Conservation (phyloP, 805 yeast species). For the Yarrowia sp. region DNA sequence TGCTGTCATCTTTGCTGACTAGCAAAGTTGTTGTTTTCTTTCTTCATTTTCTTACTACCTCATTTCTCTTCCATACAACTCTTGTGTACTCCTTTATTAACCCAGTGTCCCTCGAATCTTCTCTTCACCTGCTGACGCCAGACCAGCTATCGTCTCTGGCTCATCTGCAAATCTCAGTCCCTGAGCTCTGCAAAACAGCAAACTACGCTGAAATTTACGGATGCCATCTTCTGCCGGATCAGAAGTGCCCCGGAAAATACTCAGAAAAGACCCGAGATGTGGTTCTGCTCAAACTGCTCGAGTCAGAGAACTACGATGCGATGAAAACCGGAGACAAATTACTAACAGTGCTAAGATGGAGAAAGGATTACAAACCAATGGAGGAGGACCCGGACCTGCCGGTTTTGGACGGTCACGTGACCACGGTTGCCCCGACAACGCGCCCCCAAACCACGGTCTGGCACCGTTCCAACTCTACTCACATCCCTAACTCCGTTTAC, state of each 20-base stretch:
- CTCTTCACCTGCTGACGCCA: slow-evolving; percentile 2
- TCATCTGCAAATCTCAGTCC: neutral
- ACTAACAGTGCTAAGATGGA: neutral
- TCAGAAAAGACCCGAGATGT: slow-evolving; percentile 1
- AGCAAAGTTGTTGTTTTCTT: neutral
- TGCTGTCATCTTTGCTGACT: too few species aligned
- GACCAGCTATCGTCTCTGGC: slow-evolving; percentile 1
- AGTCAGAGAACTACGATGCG: neutral
- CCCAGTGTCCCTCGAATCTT: slow-evolving; percentile 7
- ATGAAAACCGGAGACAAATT: neutral
- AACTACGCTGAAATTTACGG: slow-evolving; percentile 2
- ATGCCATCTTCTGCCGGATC: neutral
- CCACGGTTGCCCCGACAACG: neutral
- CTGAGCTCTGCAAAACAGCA: neutral
- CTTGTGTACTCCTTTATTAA: neutral
- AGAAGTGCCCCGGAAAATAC: neutral
- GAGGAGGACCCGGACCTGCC: neutral
- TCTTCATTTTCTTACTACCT: neutral
- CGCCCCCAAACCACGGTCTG: neutral
- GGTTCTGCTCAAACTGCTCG: neutral
- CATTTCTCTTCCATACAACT: neutral
- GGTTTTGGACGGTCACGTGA: neutral
- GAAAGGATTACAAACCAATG: slow-evolving; percentile 2
- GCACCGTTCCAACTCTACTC: neutral
- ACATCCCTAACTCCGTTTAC: neutral